Percentiles rank a stretch among this genome's conserved stretches.
Conservation (phyloP, 768 basidiomycete genomes). For the Trametes cingulata region DNA sequence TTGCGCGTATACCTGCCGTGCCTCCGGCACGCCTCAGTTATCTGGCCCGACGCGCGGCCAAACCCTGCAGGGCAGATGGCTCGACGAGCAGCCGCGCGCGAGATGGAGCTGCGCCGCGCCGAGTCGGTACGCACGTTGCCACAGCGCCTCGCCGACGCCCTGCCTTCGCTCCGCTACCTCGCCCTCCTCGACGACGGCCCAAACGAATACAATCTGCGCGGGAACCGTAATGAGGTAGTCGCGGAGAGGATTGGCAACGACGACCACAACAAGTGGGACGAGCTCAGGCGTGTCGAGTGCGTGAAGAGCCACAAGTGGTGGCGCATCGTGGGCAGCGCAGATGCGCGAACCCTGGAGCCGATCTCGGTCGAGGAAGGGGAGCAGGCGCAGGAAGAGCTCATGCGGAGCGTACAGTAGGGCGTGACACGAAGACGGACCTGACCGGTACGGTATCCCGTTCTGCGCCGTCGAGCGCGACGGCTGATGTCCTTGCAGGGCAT, state of each 20-base stretch:
- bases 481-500: no score
- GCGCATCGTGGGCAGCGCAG: neutral
- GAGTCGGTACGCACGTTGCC: neutral
- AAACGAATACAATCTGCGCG: neutral
- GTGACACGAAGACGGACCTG: no score
- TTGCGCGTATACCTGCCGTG: neutral
- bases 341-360: neutral
- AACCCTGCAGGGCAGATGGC: neutral
- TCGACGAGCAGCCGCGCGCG: neutral
- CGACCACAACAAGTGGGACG: constrained; percentile 2
- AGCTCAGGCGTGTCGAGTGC: neutral
- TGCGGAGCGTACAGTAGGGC: neutral
- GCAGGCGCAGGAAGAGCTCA: neutral
- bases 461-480: no score
- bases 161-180: constrained; percentile 6
- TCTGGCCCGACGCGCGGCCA: neutral
- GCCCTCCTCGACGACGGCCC: neutral
- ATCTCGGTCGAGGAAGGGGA: constrained; percentile 8
- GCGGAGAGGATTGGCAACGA: neutral
- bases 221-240: no score
- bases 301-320: neutral
- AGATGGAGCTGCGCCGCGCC: neutral
- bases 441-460: no score
- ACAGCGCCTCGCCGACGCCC: neutral
- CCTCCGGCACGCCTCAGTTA: no score